Evolutionary conservation across 306 rosid species (phyloP), one percentile per base, ranked within the genome.

Genomic region (Glycine tomentella): DNA sequence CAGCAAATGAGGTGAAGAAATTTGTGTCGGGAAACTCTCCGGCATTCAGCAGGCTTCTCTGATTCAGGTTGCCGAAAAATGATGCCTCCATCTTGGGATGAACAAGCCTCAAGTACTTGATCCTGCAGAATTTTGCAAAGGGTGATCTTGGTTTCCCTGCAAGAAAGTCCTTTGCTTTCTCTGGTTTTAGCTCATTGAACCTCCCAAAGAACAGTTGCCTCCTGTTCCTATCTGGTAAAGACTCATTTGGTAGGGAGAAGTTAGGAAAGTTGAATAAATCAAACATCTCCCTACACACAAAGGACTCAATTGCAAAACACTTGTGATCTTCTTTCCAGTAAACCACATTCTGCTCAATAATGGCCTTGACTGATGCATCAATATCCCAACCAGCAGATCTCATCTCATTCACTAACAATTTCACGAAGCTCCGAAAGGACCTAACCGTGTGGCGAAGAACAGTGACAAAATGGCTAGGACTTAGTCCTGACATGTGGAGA

Each of bases 51-150:
- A 81, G 67, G 83, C 82, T 89, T 68, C 99, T 90, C 31, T 89
- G 94, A 44, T 6, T 86, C 83, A 89, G 66, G 81, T 87, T 84
- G 4, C 98, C 97, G 7, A 84, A 89, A 7, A 93, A 83, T 0
- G 94, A 89, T 14, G 88, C 52, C 68, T 95, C 99, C 97, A 93
- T 85, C 81, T 87, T 92, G 31, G 97, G 96, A 83, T 93, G 97
- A 42, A 95, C 84, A 3, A 93, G 87, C 31, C 79, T 86, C 61
- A 82, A 16, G 83, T 89, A 95, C 90, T 91, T 92, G 31, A 72
- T 10, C n/a, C 89, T 82, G 63, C 92, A 90, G 49, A 95, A 95
- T 31, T 86, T 90, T 0, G 91, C 90, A 51, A 92, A 91, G 12
- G 90, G 56, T 4, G 98, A 92, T n/a, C 59, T 70, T 0, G 93